phyloP scores from a whole-genome alignment of 2,329 filamentous ascomycete genomes.

The Penicillium sp. region DNA sequence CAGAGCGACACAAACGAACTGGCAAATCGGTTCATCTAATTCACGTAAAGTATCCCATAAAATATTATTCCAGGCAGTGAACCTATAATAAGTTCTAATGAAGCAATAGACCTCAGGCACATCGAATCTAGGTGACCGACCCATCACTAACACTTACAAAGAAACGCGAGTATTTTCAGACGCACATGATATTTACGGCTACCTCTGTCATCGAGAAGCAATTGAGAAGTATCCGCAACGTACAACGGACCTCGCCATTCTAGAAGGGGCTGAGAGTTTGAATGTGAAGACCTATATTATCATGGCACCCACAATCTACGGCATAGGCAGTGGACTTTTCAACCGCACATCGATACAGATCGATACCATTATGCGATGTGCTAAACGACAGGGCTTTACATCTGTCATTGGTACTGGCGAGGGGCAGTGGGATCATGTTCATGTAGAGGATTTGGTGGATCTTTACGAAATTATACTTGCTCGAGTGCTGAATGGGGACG shows the following conservation, averaged over 20 bases:
- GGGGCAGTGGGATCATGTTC: neutral
- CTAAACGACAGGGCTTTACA: neutral
- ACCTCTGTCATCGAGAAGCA: slow-evolving; percentile 36
- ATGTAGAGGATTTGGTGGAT: neutral
- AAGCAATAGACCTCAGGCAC: slow-evolving; percentile 2
- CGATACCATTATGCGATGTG: neutral
- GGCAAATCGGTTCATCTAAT: too few species aligned
- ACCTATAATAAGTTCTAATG: too few species aligned
- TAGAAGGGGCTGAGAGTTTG: slow-evolving; percentile 35
- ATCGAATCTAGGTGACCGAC: slow-evolving; percentile 35
- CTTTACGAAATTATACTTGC: too few species aligned
- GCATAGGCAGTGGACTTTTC: slow-evolving; percentile 18
- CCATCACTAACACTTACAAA: slow-evolving; percentile 29
- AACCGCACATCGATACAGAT: slow-evolving; percentile 3
- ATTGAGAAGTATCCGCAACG: slow-evolving; percentile 41
- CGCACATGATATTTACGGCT: slow-evolving; percentile 43
- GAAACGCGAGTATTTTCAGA: slow-evolving; percentile 40
- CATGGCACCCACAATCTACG: slow-evolving; percentile 48
- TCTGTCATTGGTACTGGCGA: neutral
- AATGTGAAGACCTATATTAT: slow-evolving; percentile 46
- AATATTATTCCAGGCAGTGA: too few species aligned
- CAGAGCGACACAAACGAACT: slow-evolving; percentile 28
- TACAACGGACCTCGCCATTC: slow-evolving; percentile 42
- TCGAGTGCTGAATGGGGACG: too few species aligned
- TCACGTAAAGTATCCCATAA: too few species aligned